Evolutionary conservation across 2,329 filamentous ascomycete species (phyloP).

Genomic region (Trichoderma brevicompactum): DNA sequence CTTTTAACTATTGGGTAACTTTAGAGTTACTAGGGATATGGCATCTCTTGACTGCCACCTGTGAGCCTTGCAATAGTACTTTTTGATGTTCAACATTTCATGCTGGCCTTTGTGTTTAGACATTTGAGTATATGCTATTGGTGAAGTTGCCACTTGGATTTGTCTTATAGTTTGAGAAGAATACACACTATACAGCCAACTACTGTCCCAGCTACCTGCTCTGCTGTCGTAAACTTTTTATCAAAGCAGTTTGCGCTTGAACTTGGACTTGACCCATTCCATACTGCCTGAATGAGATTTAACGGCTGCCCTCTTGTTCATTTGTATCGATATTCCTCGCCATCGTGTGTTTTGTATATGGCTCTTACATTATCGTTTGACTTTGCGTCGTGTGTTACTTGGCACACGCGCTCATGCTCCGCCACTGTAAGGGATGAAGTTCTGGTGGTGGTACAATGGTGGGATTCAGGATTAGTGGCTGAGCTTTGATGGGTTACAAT

Average conservation of each 20-base stretch:
- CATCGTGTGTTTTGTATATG: neutral
- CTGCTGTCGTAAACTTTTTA: neutral
- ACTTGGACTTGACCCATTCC: too few species aligned
- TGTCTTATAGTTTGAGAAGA: constrained; percentile 4
- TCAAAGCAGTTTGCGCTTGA: too few species aligned
- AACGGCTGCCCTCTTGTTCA: too few species aligned
- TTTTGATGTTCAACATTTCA: constrained; percentile 20
- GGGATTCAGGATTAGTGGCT: neutral
- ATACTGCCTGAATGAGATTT: too few species aligned
- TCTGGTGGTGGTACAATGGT: too few species aligned
- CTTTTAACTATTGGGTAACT: constrained; percentile 18
- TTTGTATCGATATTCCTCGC: too few species aligned
- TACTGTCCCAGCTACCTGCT: neutral
- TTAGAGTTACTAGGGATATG: constrained; percentile 24
- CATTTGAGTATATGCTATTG: neutral
- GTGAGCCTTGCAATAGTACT: constrained; percentile 27
- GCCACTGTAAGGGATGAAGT: neutral
- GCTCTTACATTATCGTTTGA: neutral
- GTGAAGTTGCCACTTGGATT: neutral
- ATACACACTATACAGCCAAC: neutral
- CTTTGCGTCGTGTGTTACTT: neutral
- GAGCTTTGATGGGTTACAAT: neutral
- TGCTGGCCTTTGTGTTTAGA: neutral
- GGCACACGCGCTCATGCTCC: neutral
- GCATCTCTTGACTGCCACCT: constrained; percentile 13